A percentile compares a stretch with the other conserved stretches of the same genome.
phyloP scores from a whole-genome alignment of 1,139 yeast species.

The Entelexis sorbosivorans region DNA sequence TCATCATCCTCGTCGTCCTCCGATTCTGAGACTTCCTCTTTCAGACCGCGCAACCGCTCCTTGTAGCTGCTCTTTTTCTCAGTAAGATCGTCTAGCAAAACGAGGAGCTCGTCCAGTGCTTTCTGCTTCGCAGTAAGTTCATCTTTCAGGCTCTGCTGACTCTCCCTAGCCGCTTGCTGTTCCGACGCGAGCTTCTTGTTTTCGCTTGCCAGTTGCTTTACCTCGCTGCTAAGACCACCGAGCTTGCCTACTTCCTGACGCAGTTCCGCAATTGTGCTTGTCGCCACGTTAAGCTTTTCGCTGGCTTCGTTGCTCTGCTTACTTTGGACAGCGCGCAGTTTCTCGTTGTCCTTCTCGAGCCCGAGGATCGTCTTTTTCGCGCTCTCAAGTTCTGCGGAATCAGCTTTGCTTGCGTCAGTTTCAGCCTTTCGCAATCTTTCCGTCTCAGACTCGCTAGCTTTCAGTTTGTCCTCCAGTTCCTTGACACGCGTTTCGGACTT shows the following conservation, averaged over 20 bases:
- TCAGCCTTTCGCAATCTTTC: not conserved
- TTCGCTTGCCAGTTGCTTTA: not conserved
- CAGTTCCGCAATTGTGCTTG: not conserved
- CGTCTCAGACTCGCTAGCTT: not conserved
- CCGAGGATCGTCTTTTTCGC: not conserved
- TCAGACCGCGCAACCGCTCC: slow-evolving; percentile 40
- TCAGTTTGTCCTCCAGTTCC: not conserved
- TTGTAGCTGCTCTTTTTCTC: slow-evolving; percentile 56
- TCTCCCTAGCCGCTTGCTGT: not conserved
- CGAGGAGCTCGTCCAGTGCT: slow-evolving; percentile 67
- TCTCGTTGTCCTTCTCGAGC: not conserved
- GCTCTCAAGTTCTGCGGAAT: not conserved
- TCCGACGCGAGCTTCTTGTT: not conserved
- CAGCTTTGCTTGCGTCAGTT: not conserved
- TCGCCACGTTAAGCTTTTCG: no score
- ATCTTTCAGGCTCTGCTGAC: slow-evolving; percentile 9
- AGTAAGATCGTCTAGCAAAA: slow-evolving; percentile 62
- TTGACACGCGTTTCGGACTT: not conserved
- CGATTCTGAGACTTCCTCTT: slow-evolving; percentile 34
- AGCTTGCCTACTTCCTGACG: not conserved
- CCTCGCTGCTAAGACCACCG: not conserved
- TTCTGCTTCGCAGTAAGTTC: slow-evolving; percentile 27
- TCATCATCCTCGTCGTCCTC: slow-evolving; percentile 46
- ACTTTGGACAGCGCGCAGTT: not conserved
- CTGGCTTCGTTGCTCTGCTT: no score